These are phyloP conservation scores for Tuber magnatum DNA, from an alignment of 495 filamentous ascomycete genomes.

Conservation along the genomic window DNA sequence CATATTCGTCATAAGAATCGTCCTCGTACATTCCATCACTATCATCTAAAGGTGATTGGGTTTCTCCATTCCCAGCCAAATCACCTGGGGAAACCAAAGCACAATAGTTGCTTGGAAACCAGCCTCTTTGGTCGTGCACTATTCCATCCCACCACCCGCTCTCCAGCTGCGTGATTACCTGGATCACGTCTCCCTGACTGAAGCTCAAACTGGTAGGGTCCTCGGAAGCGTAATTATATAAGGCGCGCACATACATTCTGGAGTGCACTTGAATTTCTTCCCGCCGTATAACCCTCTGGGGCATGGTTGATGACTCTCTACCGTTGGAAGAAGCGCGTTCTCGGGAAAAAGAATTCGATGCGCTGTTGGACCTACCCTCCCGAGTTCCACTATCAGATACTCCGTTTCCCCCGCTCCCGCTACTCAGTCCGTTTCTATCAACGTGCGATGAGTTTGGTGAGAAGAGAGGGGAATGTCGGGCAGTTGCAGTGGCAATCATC, in stretches of 20 bases:
- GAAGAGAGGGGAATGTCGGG: slow-evolving; percentile 36
- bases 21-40: slow-evolving; percentile 56
- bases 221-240: slow-evolving; percentile 96
- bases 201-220: slow-evolving; percentile 96
- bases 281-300: slow-evolving; percentile 36
- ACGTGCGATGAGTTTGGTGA: slow-evolving; percentile 33
- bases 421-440: slow-evolving; percentile 37
- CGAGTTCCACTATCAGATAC: slow-evolving; percentile 31
- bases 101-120: slow-evolving; percentile 99
- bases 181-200: slow-evolving; percentile 88
- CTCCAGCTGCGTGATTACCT: slow-evolving; percentile 94
- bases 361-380: slow-evolving; percentile 33
- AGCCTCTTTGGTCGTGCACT: slow-evolving; percentile 84
- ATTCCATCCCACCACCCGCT: slow-evolving; percentile 99
- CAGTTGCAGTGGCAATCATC: slow-evolving; percentile 40
- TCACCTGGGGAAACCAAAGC: slow-evolving; percentile 72
- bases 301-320: slow-evolving; percentile 32
- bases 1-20: slow-evolving; percentile 63
- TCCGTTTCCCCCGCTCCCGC: slow-evolving; percentile 28
- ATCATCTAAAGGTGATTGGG: slow-evolving; percentile 40
- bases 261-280: slow-evolving; percentile 47
- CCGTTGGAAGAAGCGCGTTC: slow-evolving; percentile 30
- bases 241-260: slow-evolving; percentile 83
- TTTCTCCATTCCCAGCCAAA: slow-evolving; percentile 48
- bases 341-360: slow-evolving; percentile 28